Conservation (phyloP, 2,329 filamentous ascomycete species). For the Fusarium avenaceum region DNA sequence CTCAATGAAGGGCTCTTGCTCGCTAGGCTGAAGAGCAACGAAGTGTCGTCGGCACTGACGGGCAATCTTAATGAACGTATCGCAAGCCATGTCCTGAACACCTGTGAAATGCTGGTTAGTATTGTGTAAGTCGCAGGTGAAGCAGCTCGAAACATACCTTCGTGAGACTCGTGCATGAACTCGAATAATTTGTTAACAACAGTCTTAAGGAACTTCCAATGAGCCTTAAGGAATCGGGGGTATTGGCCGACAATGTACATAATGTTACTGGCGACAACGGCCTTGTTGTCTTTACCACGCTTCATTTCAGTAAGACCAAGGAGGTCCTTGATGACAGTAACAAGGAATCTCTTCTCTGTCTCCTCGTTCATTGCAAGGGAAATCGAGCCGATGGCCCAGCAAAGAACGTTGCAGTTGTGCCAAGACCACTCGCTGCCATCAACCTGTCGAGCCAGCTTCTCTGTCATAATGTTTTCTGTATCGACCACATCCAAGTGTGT, state of each 20-base stretch:
- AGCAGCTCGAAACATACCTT: slow-evolving; percentile 69
- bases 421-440: slow-evolving; percentile 98
- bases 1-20: slow-evolving; percentile 96
- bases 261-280: slow-evolving; percentile 98
- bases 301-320: slow-evolving; percentile 99
- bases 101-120: slow-evolving; percentile 62
- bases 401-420: slow-evolving; percentile 99
- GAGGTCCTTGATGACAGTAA: slow-evolving; percentile 98
- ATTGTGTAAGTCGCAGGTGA: neutral
- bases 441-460: slow-evolving; percentile 95
- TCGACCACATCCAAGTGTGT: slow-evolving; percentile 98
- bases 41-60: slow-evolving; percentile 98
- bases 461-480: slow-evolving; percentile 99
- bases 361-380: slow-evolving; percentile 99
- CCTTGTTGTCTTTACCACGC: slow-evolving; percentile 99
- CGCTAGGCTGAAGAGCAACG: slow-evolving; percentile 93
- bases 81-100: slow-evolving; percentile 99
- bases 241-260: slow-evolving; percentile 99
- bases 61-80: slow-evolving; percentile 99
- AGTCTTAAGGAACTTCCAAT: slow-evolving; percentile 99
- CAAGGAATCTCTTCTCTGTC: slow-evolving; percentile 97
- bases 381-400: slow-evolving; percentile 99
- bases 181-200: slow-evolving; percentile 99
- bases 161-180: slow-evolving; percentile 99
- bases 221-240: slow-evolving; percentile 96